Base-by-base conservation (phyloP, 2,329 filamentous ascomycete species). In the Botrytis squamosa region DNA sequence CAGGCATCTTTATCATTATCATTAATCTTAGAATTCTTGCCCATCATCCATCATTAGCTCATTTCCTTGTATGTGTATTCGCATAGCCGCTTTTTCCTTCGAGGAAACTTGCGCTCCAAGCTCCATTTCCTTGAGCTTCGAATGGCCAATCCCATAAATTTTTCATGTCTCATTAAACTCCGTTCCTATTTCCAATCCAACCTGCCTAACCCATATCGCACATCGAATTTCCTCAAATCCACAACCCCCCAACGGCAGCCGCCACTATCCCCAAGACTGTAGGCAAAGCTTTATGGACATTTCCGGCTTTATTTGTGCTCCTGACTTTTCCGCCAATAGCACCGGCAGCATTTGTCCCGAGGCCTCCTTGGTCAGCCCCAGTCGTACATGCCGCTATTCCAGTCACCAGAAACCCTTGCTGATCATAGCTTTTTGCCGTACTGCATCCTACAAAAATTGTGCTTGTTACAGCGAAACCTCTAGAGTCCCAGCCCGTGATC, bases 391-490 rank as follows among this genome's bases (percentile, higher is more conserved):
- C 73, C 55, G 70, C 57, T 18, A 75, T 75, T 38, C 42, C 66
- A 1, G 76, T 84, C 72, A 85, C 83, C 46, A 83, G 80, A 74
- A 85, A 85, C 6, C 85, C 85, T 73, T 83, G 81, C 42, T 83
- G 79, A 77, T 87, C 82, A 78, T 84, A 87, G 64, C 82, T 83
- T 73, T 82, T 84, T 10, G 82, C 75, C 14, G 81, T 77, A 8
- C 81, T 81, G 68, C 77, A 80, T 36, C 83, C 83, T 20, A 81
- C 80, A 29, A 81, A 76, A 33, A 83, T 78, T 9, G 84, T 85
- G 73, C 82, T 81, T 1, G 85, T 83, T 1, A 85, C 87, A 42
- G 83, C 82, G 79, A 88, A 88, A 49, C 86, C 85, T 76, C 83
- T 83, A 46, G 86, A 79, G 77, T 88, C 82, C 77, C 83, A 87